Evolutionary conservation across 148 eudicot species (phyloP).

Genomic region (Chenopodium quinoa): DNA sequence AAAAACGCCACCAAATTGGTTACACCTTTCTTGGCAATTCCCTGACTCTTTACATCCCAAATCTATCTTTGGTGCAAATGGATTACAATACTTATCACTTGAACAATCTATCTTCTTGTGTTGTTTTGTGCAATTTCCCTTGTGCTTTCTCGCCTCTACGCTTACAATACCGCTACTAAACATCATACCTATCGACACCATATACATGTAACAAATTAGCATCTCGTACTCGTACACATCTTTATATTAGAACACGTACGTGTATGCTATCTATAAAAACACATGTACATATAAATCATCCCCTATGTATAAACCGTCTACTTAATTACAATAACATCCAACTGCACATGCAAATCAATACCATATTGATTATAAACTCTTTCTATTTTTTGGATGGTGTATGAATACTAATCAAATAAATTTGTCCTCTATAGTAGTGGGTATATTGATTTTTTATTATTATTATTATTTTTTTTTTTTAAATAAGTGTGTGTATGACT

Average conservation of each 20-base stretch:
- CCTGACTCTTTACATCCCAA: slow-evolving; percentile 14
- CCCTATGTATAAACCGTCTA: no score
- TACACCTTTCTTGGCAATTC: slow-evolving; percentile 16
- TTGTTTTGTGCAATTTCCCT: not conserved
- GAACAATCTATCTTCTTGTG: slow-evolving; percentile 12
- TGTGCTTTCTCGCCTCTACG: slow-evolving; percentile 16
- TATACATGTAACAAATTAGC: not conserved
- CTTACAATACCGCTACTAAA: not conserved
- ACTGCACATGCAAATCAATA: no score
- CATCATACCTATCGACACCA: not conserved
- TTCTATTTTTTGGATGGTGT: no score
- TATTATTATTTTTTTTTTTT: no score
- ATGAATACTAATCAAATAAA: no score
- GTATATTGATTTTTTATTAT: no score
- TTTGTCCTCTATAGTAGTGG: no score
- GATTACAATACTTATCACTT: slow-evolving; percentile 16
- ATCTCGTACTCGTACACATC: not conserved
- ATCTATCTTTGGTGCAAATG: slow-evolving; percentile 19
- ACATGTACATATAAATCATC: no score
- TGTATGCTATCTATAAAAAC: not conserved
- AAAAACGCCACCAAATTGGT: slow-evolving; percentile 21
- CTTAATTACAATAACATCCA: no score
- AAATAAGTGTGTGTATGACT: no score
- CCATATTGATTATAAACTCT: no score
- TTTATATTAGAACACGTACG: not conserved